Evolutionary conservation across 768 basidiomycete genomes (phyloP).

Genomic region (Lentinula sp.): DNA sequence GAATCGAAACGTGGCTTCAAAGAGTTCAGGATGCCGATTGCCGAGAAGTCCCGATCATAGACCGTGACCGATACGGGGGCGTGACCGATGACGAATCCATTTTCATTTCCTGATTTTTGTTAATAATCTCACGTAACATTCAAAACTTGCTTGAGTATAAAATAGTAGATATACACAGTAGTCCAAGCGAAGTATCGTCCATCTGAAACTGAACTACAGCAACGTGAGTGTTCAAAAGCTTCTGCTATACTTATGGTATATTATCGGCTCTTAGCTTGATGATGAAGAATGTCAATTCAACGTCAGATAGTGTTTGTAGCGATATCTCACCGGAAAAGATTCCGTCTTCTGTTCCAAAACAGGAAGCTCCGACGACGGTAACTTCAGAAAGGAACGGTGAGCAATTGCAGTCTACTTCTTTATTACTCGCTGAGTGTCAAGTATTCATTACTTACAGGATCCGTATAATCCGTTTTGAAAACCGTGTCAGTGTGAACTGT

Average conservation of each 20-base stretch:
- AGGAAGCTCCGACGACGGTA: background rate
- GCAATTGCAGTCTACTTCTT: background rate
- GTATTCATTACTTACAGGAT: conserved; percentile 4
- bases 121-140: no score
- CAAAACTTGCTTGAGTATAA: no score
- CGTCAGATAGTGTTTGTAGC: background rate
- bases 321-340: background rate
- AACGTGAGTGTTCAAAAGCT: no score
- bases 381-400: background rate
- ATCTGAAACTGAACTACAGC: no score
- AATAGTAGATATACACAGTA: no score
- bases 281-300: background rate
- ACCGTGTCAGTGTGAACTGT: conserved; percentile 28
- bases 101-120: no score
- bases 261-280: background rate
- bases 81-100: background rate
- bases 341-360: background rate
- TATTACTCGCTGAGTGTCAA: background rate
- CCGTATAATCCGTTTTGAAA: conserved; percentile 24
- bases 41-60: background rate
- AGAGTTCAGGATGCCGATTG: background rate
- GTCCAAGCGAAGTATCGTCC: no score
- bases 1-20: background rate
- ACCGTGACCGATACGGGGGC: background rate
- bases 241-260: no score